These are phyloP conservation scores for Polytrichum commune DNA, from an alignment of 225 moss, liverwort and hornwort species.

Conservation along the genomic window DNA sequence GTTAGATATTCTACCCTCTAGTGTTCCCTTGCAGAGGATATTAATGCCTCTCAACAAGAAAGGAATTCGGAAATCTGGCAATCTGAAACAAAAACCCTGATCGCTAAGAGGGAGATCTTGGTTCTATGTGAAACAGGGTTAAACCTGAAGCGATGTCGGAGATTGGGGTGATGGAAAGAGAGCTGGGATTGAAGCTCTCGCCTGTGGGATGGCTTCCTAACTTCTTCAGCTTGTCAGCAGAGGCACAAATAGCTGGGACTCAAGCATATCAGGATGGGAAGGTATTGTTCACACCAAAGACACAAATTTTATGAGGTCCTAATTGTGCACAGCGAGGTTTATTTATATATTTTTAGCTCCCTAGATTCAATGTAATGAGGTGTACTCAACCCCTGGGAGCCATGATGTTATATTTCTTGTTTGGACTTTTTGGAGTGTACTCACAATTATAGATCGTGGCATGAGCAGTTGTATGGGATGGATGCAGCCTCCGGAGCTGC, in stretches of 20 bases:
- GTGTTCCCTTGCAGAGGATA: too few relatives aligned
- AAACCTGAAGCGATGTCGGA: conserved; percentile 48
- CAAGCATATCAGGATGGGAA: conserved; percentile 83
- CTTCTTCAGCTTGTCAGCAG: conserved; percentile 82
- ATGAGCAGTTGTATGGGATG: conserved; percentile 85
- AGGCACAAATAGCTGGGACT: conserved; percentile 83
- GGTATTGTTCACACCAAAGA: conserved; percentile 28
- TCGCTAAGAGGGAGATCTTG: not conserved
- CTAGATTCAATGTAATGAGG: too few relatives aligned
- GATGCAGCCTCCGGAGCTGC: conserved; percentile 99
- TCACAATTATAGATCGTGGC: not conserved
- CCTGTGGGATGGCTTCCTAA: conserved; percentile 78
- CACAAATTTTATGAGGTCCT: too few relatives aligned
- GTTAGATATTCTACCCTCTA: too few relatives aligned
- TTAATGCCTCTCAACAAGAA: not conserved
- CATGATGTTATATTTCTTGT: too few relatives aligned
- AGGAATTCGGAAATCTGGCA: too few relatives aligned
- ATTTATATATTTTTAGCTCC: too few relatives aligned
- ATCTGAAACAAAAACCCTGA: not conserved
- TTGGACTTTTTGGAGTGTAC: not conserved
- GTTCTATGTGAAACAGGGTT: conserved; percentile 36
- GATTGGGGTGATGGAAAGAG: conserved; percentile 59
- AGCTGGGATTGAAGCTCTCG: conserved; percentile 64
- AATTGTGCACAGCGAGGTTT: too few relatives aligned
- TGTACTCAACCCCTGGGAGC: too few relatives aligned